Percentiles rank a stretch among this genome's conserved stretches.
phyloP scores from a whole-genome alignment of 176 grass and related monocot species.

The Urochloa ruziziensis region DNA sequence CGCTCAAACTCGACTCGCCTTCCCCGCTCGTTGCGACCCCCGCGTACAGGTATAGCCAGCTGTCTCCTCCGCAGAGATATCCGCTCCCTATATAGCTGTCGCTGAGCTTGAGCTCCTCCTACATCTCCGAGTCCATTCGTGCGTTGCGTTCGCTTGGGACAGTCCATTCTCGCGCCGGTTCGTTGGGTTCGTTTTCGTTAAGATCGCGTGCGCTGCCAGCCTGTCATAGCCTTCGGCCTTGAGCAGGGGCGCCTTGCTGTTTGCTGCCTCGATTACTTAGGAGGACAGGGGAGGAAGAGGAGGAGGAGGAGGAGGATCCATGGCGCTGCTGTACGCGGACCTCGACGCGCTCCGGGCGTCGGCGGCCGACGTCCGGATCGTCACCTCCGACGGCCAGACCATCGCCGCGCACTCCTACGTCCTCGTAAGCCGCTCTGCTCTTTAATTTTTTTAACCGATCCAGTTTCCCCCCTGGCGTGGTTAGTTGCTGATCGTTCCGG shows the following conservation, averaged over 20 bases:
- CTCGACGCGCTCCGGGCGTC: slow-evolving; percentile 38
- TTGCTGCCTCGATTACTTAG: background rate
- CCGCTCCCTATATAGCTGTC: background rate
- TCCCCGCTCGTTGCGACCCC: background rate
- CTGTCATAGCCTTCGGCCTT: background rate
- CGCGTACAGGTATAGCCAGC: background rate
- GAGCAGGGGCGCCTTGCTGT: background rate
- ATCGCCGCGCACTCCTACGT: slow-evolving; percentile 74
- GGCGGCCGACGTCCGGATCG: slow-evolving; percentile 55
- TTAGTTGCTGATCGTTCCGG: background rate
- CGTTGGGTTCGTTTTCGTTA: too few species aligned
- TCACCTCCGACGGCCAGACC: slow-evolving; percentile 74
- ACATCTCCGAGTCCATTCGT: background rate
- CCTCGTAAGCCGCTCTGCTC: slow-evolving; percentile 40
- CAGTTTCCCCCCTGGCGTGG: background rate
- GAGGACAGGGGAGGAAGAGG: too few species aligned
- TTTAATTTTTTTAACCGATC: too few species aligned
- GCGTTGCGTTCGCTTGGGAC: background rate
- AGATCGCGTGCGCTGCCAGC: background rate
- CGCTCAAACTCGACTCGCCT: background rate
- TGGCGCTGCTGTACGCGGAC: slow-evolving; percentile 7
- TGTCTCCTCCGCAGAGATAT: background rate
- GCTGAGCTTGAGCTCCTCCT: background rate
- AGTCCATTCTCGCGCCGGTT: background rate
- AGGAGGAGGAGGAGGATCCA: background rate